A percentile compares a stretch with the other conserved stretches of the same genome.
phyloP scores from a whole-genome alignment of 2,329 filamentous ascomycete genomes.

The Penicillium crustosum region DNA sequence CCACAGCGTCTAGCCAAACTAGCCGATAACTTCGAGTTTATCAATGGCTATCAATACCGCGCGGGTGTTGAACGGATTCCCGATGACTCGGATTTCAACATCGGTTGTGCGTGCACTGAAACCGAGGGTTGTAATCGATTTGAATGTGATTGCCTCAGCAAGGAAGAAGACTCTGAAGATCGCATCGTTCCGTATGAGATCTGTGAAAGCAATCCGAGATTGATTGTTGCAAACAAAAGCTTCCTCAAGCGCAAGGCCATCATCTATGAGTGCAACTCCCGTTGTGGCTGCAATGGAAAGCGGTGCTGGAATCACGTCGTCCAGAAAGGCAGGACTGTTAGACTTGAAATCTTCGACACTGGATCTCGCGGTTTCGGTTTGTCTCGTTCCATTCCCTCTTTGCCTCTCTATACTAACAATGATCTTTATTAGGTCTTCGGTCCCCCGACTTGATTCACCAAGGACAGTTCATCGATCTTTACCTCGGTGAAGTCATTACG shows the following conservation, averaged over 20 bases:
- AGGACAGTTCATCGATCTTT: conserved; percentile 49
- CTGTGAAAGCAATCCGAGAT: background rate
- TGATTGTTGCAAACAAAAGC: conserved; percentile 30
- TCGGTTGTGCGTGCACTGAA: conserved; percentile 29
- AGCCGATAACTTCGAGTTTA: conserved; percentile 40
- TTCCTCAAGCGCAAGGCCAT: conserved; percentile 38
- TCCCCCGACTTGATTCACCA: conserved; percentile 38
- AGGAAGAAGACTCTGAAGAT: conserved; percentile 32
- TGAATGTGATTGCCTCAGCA: conserved; percentile 32
- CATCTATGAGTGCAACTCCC: conserved; percentile 44
- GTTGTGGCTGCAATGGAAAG: conserved; percentile 35
- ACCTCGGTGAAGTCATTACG: conserved; percentile 48
- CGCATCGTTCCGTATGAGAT: conserved; percentile 35
- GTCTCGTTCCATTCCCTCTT: background rate
- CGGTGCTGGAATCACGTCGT: conserved; percentile 46
- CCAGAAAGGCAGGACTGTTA: conserved; percentile 40
- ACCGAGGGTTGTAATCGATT: conserved; percentile 25
- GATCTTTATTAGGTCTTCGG: conserved; percentile 36
- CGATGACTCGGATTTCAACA: conserved; percentile 26
- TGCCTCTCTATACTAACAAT: conserved; percentile 5
- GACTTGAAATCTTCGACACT: conserved; percentile 47
- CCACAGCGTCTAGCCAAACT: conserved; percentile 24
- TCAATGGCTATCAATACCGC: conserved; percentile 38
- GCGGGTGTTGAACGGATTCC: conserved; percentile 31
- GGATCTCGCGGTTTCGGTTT: conserved; percentile 43